Conservation (phyloP, 106 monocot genomes). For the Acorus calamus region DNA sequence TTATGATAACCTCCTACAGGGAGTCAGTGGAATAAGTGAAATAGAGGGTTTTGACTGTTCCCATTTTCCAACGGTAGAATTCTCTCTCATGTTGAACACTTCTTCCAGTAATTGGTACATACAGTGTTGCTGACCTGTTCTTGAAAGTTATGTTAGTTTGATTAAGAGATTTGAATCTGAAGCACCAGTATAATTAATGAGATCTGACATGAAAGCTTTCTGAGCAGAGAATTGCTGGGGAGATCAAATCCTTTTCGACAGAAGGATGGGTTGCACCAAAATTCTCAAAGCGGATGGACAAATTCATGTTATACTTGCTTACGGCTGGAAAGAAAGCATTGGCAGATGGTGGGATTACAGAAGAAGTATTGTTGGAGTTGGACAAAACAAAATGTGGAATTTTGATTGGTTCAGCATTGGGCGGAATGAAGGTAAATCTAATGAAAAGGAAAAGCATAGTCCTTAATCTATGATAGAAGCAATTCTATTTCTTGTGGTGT, state of each 20-base stretch:
- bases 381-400: slow-evolving; percentile 70
- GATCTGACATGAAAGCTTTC: background rate
- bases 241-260: background rate
- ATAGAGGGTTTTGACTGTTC: too few relatives aligned
- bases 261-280: background rate
- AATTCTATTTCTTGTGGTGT: background rate
- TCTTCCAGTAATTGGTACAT: background rate
- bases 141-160: too few relatives aligned
- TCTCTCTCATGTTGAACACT: background rate
- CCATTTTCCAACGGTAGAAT: background rate
- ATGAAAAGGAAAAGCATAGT: too few relatives aligned
- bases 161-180: too few relatives aligned
- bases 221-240: background rate
- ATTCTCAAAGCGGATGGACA: background rate
- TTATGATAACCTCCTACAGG: too few relatives aligned
- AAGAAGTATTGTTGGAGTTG: slow-evolving; percentile 40
- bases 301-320: background rate
- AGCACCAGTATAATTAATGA: too few relatives aligned
- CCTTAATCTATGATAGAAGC: background rate
- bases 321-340: slow-evolving; percentile 17
- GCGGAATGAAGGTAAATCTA: slow-evolving; percentile 60
- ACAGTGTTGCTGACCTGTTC: too few relatives aligned
- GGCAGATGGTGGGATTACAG: slow-evolving; percentile 54
- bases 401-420: slow-evolving; percentile 77
- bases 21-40: too few relatives aligned